phyloP scores from a whole-genome alignment of 331 rosid genomes.

The Prunus yedoensis region DNA sequence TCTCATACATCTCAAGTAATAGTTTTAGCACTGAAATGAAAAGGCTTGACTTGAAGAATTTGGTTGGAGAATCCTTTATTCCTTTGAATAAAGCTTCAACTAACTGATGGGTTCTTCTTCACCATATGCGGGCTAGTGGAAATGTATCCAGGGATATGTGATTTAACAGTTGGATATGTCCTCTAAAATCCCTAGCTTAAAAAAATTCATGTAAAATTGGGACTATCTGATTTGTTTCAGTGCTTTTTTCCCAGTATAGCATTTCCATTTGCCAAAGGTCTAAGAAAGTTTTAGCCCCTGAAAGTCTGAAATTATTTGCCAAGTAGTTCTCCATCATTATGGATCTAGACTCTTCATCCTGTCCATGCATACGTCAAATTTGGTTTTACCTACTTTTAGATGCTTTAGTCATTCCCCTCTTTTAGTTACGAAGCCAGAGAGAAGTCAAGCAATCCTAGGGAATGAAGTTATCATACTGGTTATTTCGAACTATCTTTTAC shows the following conservation, averaged over 20 bases:
- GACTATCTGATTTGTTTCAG: not conserved
- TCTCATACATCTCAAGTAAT: conserved; percentile 21
- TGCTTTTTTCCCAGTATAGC: not conserved
- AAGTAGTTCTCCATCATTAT: not conserved
- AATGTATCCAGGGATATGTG: not conserved
- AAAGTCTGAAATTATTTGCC: not conserved
- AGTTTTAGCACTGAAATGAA: conserved; percentile 19
- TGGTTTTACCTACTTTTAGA: not conserved
- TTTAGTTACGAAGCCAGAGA: not conserved
- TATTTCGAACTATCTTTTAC: conserved; percentile 8
- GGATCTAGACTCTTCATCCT: not conserved
- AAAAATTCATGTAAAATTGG: not conserved
- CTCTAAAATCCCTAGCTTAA: not conserved
- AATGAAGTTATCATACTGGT: not conserved
- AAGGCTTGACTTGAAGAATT: conserved; percentile 24
- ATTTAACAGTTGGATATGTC: not conserved
- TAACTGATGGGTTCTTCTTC: not conserved
- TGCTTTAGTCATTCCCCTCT: not conserved
- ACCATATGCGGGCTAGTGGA: not conserved
- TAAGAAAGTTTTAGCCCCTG: not conserved
- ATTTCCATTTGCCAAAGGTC: not conserved
- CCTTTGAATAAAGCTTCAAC: conserved; percentile 8
- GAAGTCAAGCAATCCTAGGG: not conserved
- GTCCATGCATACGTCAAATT: not conserved
- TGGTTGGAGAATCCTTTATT: not conserved